Base-by-base conservation (phyloP, 495 filamentous ascomycete species). In the Talaromyces adpressus region DNA sequence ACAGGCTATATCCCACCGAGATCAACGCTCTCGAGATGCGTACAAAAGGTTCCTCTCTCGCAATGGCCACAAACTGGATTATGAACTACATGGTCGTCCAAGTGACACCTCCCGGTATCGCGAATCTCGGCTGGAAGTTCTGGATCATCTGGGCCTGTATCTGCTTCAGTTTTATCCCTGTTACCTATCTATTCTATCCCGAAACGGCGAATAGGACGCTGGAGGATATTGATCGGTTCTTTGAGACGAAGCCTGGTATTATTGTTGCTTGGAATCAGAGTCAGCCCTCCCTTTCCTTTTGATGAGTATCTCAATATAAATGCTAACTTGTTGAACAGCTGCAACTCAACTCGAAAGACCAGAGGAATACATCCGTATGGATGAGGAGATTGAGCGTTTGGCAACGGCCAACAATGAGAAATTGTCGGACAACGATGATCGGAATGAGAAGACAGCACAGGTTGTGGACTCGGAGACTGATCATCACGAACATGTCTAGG, bases 221-320 rank as follows among this genome's bases (percentile, higher is more conserved):
- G 6, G 90, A 93, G 68, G 89, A 92, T 73, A 89, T 92, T 53
- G 89, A 92, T 66, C 80, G 90, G 61, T 85, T 85, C 66, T 87
- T 88, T 60, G 58, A 60, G 36, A 23, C 58, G 22, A 27, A 60
- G 58, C 58, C 58, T 9, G 58, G 58, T 23, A 49, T 60, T 27
- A 60, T 60, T 47, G 36, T 60, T 39, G 58, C 58, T 16, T 60
- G 58, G 58, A 60, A 60, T 60, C 30, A 60, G 58, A 60, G 58
- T 60, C 22, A 47, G 58, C 6, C 29, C 22, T n/a, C 22, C 34
- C 30, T 11, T 60, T 27, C 25, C 34, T 41, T 3, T 27, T 9
- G 47, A 4, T 34, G n/a, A 4, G 2, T 14, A 7, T 32, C 11
- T 30, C 12, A 54, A 12, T 11, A 3, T 25, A 2, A n/a, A 14